These are phyloP conservation scores for Apiospora saccharicola DNA, from an alignment of 2,329 filamentous ascomycete species.

Conservation along the genomic window DNA sequence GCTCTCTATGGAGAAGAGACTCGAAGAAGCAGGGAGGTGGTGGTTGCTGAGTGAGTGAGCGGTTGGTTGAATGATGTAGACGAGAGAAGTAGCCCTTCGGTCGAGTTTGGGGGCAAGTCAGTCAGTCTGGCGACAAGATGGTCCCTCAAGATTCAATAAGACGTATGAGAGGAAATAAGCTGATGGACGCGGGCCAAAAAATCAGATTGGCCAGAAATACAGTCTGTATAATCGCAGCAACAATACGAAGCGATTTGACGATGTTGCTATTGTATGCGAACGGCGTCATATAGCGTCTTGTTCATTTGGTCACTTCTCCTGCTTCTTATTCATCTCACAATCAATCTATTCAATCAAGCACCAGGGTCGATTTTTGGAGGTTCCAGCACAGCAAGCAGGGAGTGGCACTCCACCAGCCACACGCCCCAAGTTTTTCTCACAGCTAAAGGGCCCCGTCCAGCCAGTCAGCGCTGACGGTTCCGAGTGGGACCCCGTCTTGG, in stretches of 20 bases:
- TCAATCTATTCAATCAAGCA: conserved; percentile 19
- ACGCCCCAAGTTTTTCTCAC: conserved; percentile 11
- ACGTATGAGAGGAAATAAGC: conserved; percentile 6
- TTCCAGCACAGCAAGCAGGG: conserved; percentile 14
- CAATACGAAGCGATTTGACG: neutral
- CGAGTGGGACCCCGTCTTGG: conserved; percentile 2
- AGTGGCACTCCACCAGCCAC: conserved; percentile 19
- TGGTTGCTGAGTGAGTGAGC: conserved; percentile 3
- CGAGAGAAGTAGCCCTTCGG: conserved; percentile 11
- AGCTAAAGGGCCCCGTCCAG: neutral
- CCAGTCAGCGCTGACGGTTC: conserved; percentile 12
- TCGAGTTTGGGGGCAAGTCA: conserved; percentile 5
- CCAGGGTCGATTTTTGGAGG: conserved; percentile 20
- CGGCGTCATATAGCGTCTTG: neutral
- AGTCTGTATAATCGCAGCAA: neutral
- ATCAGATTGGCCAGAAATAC: neutral
- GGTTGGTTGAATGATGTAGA: neutral
- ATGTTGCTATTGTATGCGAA: conserved; percentile 15
- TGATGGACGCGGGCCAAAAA: neutral
- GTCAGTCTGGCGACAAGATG: conserved; percentile 11
- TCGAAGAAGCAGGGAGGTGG: neutral
- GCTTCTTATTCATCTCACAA: conserved; percentile 14
- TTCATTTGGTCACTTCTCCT: neutral
- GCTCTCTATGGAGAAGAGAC: neutral
- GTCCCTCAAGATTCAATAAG: conserved; percentile 12